These are phyloP conservation scores for Cladosporium oxysporum DNA, from an alignment of 2,329 filamentous ascomycete species.

Conservation along the genomic window DNA sequence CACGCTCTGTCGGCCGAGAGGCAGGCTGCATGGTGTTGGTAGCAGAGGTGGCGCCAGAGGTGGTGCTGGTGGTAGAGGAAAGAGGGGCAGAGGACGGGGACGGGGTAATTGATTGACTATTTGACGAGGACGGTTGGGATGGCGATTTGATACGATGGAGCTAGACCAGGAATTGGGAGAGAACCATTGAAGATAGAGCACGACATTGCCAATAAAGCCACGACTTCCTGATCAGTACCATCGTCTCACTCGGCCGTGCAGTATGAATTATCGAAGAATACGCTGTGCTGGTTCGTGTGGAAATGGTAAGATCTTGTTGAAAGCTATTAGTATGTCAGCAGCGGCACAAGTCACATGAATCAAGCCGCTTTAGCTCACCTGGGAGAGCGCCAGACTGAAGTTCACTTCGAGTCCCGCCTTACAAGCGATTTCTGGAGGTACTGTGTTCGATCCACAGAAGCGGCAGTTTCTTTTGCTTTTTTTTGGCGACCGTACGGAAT, in stretches of 20 bases:
- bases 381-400: slow-evolving; percentile 43
- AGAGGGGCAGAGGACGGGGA: slow-evolving; percentile 13
- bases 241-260: background rate
- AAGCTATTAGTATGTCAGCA: background rate
- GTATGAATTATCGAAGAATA: background rate
- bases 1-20: slow-evolving; percentile 47
- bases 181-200: background rate
- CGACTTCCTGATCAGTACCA: background rate
- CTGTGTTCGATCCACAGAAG: slow-evolving; percentile 43
- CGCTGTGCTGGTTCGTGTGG: background rate
- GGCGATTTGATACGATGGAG: background rate
- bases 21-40: slow-evolving; percentile 10
- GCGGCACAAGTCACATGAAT: background rate
- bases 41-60: slow-evolving; percentile 10
- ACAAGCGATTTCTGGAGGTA: slow-evolving; percentile 40
- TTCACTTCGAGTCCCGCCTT: slow-evolving; percentile 25
- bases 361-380: slow-evolving; percentile 40
- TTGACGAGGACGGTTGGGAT: background rate
- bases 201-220: background rate
- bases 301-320: background rate
- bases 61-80: slow-evolving; percentile 10
- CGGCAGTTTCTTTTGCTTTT: slow-evolving; percentile 28
- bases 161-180: background rate
- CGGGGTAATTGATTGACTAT: background rate
- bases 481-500: background rate